These are phyloP conservation scores for Moesziomyces sp. DNA, from an alignment of 1,284 basidiomycete genomes.

Conservation along the genomic window DNA sequence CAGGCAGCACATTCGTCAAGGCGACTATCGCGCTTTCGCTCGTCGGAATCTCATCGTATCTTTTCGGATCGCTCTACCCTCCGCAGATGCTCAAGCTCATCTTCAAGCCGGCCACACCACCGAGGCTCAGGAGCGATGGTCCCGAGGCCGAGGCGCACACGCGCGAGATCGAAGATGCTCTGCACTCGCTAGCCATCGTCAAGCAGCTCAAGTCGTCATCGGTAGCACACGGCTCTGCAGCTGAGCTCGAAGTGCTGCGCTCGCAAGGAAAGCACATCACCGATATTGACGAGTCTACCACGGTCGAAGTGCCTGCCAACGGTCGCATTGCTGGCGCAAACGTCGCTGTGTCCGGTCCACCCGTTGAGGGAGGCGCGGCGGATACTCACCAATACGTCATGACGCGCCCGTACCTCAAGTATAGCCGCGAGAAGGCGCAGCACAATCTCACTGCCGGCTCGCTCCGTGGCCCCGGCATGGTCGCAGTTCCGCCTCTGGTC, in stretches of 20 bases:
- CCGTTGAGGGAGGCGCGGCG: slow-evolving; percentile 37
- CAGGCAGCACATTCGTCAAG: slow-evolving; percentile 27
- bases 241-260: slow-evolving; percentile 34
- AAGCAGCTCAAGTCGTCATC: slow-evolving; percentile 57
- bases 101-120: slow-evolving; percentile 78
- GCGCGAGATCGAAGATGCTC: slow-evolving; percentile 75
- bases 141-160: slow-evolving; percentile 75
- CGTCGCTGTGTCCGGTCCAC: slow-evolving; percentile 22
- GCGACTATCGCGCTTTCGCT: slow-evolving; percentile 45
- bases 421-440: slow-evolving; percentile 77
- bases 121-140: slow-evolving; percentile 75
- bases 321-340: slow-evolving; percentile 24
- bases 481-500: slow-evolving; percentile 57
- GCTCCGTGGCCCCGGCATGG: slow-evolving; percentile 77
- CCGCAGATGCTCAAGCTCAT: slow-evolving; percentile 75
- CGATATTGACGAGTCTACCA: slow-evolving; percentile 29
- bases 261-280: slow-evolving; percentile 28
- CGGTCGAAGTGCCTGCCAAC: slow-evolving; percentile 33
- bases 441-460: slow-evolving; percentile 87
- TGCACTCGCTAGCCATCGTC: slow-evolving; percentile 75
- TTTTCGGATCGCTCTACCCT: slow-evolving; percentile 75
- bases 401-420: slow-evolving; percentile 77
- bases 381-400: slow-evolving; percentile 51
- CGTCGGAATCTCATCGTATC: slow-evolving; percentile 69
- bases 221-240: slow-evolving; percentile 30